Evolutionary conservation across 2,329 filamentous ascomycete species (phyloP), one percentile per base, ranked within the genome.

Genomic region (Myriosclerotinia duriaeana): DNA sequence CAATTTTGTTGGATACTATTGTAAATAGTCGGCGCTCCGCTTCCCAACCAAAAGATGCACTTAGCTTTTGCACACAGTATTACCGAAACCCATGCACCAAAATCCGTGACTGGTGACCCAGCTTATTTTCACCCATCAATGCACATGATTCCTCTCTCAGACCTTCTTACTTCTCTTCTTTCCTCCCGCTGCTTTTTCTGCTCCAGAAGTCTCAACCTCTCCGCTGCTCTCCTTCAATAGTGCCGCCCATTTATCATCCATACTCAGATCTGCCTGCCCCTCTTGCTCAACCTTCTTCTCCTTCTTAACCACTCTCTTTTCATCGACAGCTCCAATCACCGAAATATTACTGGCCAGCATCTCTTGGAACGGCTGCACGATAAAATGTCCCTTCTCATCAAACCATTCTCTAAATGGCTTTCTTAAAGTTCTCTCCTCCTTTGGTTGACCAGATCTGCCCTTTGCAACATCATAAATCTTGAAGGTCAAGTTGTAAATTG

Each of bases 351-450:
- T 84, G 14, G 90, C 90, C 58, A 95, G 81, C 80, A 91, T 87
- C 75, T 88, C 85, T 82, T 95, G 91, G 79, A 95, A 93, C 7
- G 91, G 91, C 71, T 85, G 81, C 11, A 86, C 84, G 55, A 93
- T 84, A 76, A 95, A 93, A 76, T 83, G 85, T 60, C 92, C 92
- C 52, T 82, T 80, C 65, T 79, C 80, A 77, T 96, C 90, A 73
- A 94, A 95, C 90, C 90, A 95, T 64, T 85, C 82, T 44, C 85
- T 85, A 76, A 95, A 94, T 46, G 89, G 83, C 54, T 84, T 84
- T 69, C 83, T 79, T 68, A 93, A 78, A 70, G 86, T 81, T 86
- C 12, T 53, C 62, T 36, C 67, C 40, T 46, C 53, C 46, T 36
- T 55, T 66, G 17, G 42, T 74, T 22, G 65, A 42, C 56, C 63